Conservation (phyloP, 23 red algal species). For the Chondrus crispus region DNA sequence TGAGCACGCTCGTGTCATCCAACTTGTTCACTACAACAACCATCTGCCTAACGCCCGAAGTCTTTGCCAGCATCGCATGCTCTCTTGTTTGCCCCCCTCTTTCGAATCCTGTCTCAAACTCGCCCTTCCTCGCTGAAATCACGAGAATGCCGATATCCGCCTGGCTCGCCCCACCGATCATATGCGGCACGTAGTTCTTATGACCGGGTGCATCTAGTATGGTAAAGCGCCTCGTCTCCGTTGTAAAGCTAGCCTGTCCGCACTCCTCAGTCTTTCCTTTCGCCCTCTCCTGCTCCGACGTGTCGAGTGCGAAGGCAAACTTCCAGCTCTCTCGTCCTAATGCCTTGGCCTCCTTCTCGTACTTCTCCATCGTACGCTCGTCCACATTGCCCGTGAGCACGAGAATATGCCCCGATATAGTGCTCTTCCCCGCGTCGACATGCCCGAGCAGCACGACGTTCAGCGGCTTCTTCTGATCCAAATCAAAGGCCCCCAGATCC, state of each 20-base stretch:
- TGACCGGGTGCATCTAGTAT: conserved; percentile 97
- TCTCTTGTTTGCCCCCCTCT: conserved; percentile 95
- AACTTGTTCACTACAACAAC: conserved; percentile 93
- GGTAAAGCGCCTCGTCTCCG: conserved; percentile 77
- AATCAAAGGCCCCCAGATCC: not conserved
- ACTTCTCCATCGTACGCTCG: conserved; percentile 99
- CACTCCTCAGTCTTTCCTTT: conserved; percentile 99
- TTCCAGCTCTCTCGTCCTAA: conserved; percentile 98
- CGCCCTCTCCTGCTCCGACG: conserved; percentile 87
- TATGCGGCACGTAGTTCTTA: conserved; percentile 97
- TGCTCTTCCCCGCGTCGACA: conserved; percentile 97
- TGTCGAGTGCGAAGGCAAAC: conserved; percentile 95
- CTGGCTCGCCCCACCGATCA: conserved; percentile 94
- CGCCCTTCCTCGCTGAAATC: conserved; percentile 97
- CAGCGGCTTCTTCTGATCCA: conserved; percentile 75
- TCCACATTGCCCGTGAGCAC: conserved; percentile 96
- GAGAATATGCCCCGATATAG: conserved; percentile 92
- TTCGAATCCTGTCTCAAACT: conserved; percentile 99
- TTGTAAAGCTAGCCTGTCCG: conserved; percentile 89
- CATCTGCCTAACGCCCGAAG: conserved; percentile 87
- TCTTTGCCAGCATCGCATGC: conserved; percentile 99
- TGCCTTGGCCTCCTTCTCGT: conserved; percentile 96
- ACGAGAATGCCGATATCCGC: conserved; percentile 97
- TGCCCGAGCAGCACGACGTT: conserved; percentile 98
- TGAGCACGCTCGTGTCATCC: conserved; percentile 85